Evolutionary conservation across 345 rosid species (phyloP).

Genomic region (Noccaea bulbosa): DNA sequence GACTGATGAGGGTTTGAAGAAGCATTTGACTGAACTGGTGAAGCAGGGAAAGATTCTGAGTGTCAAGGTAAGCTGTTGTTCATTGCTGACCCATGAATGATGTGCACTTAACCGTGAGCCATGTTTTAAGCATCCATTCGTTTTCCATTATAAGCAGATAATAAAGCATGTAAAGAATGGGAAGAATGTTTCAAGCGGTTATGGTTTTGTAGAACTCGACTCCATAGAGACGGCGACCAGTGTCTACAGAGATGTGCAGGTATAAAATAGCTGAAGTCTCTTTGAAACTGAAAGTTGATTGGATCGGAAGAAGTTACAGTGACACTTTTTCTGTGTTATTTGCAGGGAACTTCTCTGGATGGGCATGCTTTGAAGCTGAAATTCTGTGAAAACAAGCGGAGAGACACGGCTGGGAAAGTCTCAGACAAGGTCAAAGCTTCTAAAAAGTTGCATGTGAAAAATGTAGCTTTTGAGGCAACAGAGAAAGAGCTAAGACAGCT

Average conservation of each 20-base stretch:
- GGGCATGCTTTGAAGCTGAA: slow-evolving; percentile 89
- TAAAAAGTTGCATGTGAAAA: slow-evolving; percentile 80
- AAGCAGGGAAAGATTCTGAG: slow-evolving; percentile 75
- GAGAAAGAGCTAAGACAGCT: slow-evolving; percentile 86
- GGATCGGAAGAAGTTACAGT: slow-evolving; percentile 2
- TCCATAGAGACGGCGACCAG: slow-evolving; percentile 74
- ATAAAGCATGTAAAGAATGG: slow-evolving; percentile 83
- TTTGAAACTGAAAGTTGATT: slow-evolving; percentile 15
- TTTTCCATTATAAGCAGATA: slow-evolving; percentile 54
- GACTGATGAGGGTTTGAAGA: slow-evolving; percentile 72
- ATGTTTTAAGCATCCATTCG: slow-evolving; percentile 19
- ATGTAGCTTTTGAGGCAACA: slow-evolving; percentile 97
- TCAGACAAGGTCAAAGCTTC: slow-evolving; percentile 65
- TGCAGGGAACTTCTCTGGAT: slow-evolving; percentile 85
- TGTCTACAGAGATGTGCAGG: slow-evolving; percentile 76
- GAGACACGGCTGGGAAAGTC: slow-evolving; percentile 58
- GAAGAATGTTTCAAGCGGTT: slow-evolving; percentile 82
- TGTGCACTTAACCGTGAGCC: not conserved
- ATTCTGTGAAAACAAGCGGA: slow-evolving; percentile 76
- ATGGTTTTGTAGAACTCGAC: slow-evolving; percentile 91
- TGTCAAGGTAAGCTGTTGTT: slow-evolving; percentile 63
- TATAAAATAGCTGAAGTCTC: slow-evolving; percentile 34
- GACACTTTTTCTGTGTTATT: slow-evolving; percentile 18
- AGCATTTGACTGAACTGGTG: slow-evolving; percentile 68
- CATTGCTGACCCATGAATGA: slow-evolving; percentile 20